Percentiles rank a stretch among this genome's conserved stretches.
Conservation (phyloP, 1,284 basidiomycete species). For the Irpex lacteus region DNA sequence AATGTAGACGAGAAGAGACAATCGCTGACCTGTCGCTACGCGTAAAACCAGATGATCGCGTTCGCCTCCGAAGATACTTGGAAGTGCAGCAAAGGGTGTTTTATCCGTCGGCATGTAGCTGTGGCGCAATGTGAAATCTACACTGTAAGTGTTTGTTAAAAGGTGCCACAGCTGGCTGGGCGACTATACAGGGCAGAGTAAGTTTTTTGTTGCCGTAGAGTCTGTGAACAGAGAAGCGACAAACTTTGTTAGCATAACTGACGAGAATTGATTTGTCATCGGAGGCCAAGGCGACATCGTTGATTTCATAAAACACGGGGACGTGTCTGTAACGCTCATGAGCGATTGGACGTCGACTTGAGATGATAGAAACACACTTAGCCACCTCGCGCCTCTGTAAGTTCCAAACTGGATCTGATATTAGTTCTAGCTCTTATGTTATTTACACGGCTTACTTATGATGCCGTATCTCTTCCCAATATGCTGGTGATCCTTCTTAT, state of each 20-base stretch:
- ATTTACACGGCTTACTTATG: neutral
- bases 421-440: too few relatives aligned
- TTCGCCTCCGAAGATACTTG: constrained; percentile 7
- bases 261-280: constrained; percentile 4
- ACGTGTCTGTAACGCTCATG: neutral
- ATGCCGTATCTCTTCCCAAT: neutral
- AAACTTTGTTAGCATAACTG: constrained; percentile 10
- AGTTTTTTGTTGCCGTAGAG: neutral
- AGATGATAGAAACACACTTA: constrained; percentile 2
- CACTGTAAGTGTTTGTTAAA: neutral
- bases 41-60: constrained; percentile 7
- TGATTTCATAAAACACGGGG: constrained; percentile 8
- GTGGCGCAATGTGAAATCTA: constrained; percentile 3
- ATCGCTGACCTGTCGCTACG: constrained; percentile 6
- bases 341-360: neutral
- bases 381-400: neutral
- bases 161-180: constrained; percentile 9
- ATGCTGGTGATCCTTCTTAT: neutral
- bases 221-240: neutral
- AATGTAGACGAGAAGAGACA: neutral
- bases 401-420: constrained; percentile 4
- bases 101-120: constrained; percentile 8
- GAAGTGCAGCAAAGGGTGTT: constrained; percentile 2
- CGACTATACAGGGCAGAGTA: neutral
- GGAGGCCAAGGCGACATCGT: constrained; percentile 2